Percentiles rank a stretch among this genome's conserved stretches.
Conservation (phyloP, 805 yeast genomes). For the Cyberlindnera mississippiensis region DNA sequence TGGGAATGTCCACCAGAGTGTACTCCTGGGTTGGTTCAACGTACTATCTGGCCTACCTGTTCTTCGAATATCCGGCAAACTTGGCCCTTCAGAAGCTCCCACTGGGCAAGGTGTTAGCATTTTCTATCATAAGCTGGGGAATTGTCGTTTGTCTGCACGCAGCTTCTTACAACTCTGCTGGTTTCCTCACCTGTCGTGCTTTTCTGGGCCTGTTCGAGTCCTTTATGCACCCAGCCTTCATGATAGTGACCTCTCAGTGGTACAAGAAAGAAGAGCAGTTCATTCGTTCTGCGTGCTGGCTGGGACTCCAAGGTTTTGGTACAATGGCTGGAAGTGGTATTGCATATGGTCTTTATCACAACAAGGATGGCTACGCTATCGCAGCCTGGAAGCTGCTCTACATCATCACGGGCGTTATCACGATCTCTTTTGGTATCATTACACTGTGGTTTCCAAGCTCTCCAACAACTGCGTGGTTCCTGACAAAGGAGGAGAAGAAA, state of each 20-base stretch:
- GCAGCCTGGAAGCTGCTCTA: constrained; percentile 58
- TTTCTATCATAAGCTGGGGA: constrained; percentile 58
- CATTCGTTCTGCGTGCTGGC: constrained; percentile 39
- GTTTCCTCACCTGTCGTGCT: constrained; percentile 43
- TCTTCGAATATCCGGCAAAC: constrained; percentile 48
- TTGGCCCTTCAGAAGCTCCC: constrained; percentile 50
- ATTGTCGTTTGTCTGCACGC: constrained; percentile 46
- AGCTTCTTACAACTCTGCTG: constrained; percentile 29
- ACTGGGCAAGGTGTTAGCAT: constrained; percentile 45
- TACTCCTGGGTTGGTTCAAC: constrained; percentile 55
- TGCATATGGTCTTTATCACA: constrained; percentile 46
- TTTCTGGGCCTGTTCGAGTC: constrained; percentile 50
- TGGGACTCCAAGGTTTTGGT: constrained; percentile 43
- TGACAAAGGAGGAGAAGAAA: constrained; percentile 41
- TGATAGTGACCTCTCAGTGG: constrained; percentile 53
- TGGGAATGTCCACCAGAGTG: constrained; percentile 40
- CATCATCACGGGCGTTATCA: constrained; percentile 55
- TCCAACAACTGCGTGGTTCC: constrained; percentile 47
- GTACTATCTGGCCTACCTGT: constrained; percentile 60
- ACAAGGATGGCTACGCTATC: constrained; percentile 36
- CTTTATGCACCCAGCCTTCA: constrained; percentile 51
- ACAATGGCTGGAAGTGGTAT: constrained; percentile 46
- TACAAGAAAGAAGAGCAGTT: constrained; percentile 46
- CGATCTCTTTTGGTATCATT: constrained; percentile 48
- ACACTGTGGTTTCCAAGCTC: constrained; percentile 50